Evolutionary conservation across 805 yeast species (phyloP), one percentile per base, ranked within the genome.

Genomic region (Huiozyma naganishii): DNA sequence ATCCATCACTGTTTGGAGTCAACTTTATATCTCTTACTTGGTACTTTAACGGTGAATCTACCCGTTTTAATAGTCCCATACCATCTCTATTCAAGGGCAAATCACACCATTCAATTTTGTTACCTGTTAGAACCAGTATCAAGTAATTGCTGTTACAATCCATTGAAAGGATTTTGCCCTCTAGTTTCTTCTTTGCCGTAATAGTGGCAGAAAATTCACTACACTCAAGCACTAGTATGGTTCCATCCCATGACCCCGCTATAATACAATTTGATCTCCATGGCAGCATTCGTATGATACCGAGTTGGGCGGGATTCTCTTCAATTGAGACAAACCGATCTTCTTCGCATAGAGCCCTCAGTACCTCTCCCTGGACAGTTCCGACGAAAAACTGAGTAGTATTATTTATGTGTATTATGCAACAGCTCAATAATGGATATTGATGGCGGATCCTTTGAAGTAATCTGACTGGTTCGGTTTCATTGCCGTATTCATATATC

Each of bases 181-280:
- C 9, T 11, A 51, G 50, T 0, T 43, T 42, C 11, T 54, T n/a
- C 29, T 39, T 39, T 29, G 41, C 43, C 3, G 12, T 30, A 4
- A 17, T 28, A 2, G 36, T 41, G 6, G 50, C 46, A 6, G 41
- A 39, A 12, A 68, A 48, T 1, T 46, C 40, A 1, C 70, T 52
- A 6, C 66, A 55, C 55, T 82, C 85, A 6, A 72, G 57, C 12
- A 71, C 58, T 44, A 66, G 72, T 7, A 83, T 42, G 0, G 66
- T 46, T 4, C 74, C 75, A 54, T 79, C 82, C 79, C 87, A 80
- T 0, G 85, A 74, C 0, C 82, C 82, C 2, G 79, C 67, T 1
- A 78, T 59, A 2, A 81, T 43, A 17, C 23, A 17, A 12, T 65
- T 55, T 29, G 52, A 36, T 3, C 33, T 35, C 1, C 42, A 39